A percentile compares a stretch with the other conserved stretches of the same genome.
Conservation (phyloP, 345 rosid genomes). For the Laguncularia racemosa region DNA sequence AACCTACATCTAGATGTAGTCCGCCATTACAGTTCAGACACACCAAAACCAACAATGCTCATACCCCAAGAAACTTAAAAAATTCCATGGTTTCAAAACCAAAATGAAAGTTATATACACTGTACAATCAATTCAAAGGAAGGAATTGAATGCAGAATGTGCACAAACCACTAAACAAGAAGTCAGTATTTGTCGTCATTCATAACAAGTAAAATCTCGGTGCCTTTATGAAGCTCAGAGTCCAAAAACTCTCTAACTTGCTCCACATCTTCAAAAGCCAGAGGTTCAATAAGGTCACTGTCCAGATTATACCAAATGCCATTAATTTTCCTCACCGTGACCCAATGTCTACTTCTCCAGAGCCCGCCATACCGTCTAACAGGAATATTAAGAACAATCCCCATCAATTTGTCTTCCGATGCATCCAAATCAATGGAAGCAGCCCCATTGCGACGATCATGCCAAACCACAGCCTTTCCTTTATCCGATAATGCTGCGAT, state of each 20-base stretch:
- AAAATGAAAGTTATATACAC: not conserved
- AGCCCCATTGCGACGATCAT: slow-evolving; percentile 60
- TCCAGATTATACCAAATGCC: slow-evolving; percentile 90
- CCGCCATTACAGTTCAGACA: too few relatives aligned
- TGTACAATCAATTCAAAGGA: not conserved
- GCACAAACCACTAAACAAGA: slow-evolving; percentile 4
- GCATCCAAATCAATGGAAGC: slow-evolving; percentile 49
- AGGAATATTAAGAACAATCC: slow-evolving; percentile 68
- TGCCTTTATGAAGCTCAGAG: slow-evolving; percentile 38
- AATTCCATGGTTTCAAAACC: not conserved
- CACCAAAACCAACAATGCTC: too few relatives aligned
- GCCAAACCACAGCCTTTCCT: slow-evolving; percentile 69
- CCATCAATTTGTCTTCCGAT: slow-evolving; percentile 34
- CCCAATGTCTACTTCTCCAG: slow-evolving; percentile 91
- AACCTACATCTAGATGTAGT: too few relatives aligned
- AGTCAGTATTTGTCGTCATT: slow-evolving; percentile 26
- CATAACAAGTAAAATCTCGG: slow-evolving; percentile 66
- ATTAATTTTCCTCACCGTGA: slow-evolving; percentile 55
- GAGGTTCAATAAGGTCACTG: slow-evolving; percentile 60
- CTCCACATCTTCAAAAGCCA: slow-evolving; percentile 27
- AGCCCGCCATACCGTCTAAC: slow-evolving; percentile 64
- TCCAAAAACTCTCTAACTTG: slow-evolving; percentile 57
- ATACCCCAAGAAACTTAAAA: too few relatives aligned
- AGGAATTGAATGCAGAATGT: not conserved
- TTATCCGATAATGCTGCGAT: slow-evolving; percentile 62